Base-by-base conservation (phyloP, 768 basidiomycete genomes). In the Hemileccinum rubropunctum region DNA sequence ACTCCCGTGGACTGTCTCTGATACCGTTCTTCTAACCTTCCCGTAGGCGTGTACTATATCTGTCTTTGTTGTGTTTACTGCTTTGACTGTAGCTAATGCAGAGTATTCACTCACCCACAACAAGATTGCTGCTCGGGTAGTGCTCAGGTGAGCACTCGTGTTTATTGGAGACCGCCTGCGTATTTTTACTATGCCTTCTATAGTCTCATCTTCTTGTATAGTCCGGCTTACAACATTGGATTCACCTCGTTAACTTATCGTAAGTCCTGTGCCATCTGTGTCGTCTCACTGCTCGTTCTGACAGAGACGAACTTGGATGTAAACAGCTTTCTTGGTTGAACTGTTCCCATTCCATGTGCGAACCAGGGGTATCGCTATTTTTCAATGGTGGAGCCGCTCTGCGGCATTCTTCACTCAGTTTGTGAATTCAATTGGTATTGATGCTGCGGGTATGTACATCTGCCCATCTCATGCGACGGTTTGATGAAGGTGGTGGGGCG, bases 281-380 rank as follows among this genome's bases (percentile, higher is more conserved):
- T 18, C 17, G 15, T 15, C 17, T 37, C 2, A 10, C 9, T 15
- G 17, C n/a, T 4, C 36, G 11, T 37, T 37, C 36, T 37, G n/a
- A 37, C 18, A n/a, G 6, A 18, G 11, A 17, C n/a, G n/a, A 7
- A 1, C 35, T n/a, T 18, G n/a, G 36, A 9, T 18, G 8, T 18
- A 37, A 35, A n/a, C 56, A 82, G 82, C 82, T 6, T 83, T 74
- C 75, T 65, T 84, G 51, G 82, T 84, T n/a, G 84, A 85, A 58
- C 61, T 86, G 28, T 84, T 85, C 72, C 83, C 84, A 0, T 85
- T 73, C 69, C 77, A 81, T 53, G 75, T 75, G 23, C 80, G 84
- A 51, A 76, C 83, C 2, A 79, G 76, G 62, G 84, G 84, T 34
- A 75, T 85, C 47, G 68, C 82, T 4, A 59, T 84, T 14, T 84